Conservation (phyloP, 2,329 filamentous ascomycete species). For the Helicocarpus griseus region DNA sequence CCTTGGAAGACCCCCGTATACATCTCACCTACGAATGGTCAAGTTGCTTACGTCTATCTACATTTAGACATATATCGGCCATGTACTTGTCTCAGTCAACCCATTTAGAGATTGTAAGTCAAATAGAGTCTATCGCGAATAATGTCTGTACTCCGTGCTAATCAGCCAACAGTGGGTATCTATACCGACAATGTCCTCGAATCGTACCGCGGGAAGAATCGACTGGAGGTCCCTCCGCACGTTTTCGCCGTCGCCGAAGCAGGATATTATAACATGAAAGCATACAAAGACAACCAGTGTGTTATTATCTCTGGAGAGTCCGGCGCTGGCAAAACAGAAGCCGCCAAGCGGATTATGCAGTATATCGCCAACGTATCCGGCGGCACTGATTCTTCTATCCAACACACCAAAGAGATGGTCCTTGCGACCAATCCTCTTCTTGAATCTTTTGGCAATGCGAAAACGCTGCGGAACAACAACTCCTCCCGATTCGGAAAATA, state of each 20-base stretch:
- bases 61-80: conserved; percentile 83
- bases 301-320: conserved; percentile 99
- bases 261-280: conserved; percentile 99
- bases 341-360: conserved; percentile 97
- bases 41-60: conserved; percentile 6
- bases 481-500: conserved; percentile 98
- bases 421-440: conserved; percentile 93
- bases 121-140: neutral
- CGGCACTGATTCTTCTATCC: conserved; percentile 72
- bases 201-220: conserved; percentile 93
- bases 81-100: conserved; percentile 98
- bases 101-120: conserved; percentile 76
- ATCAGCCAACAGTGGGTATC: conserved; percentile 62
- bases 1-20: neutral
- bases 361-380: conserved; percentile 97
- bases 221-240: conserved; percentile 84
- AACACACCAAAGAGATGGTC: conserved; percentile 99
- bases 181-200: conserved; percentile 92
- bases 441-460: conserved; percentile 96
- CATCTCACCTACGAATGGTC: neutral
- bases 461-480: conserved; percentile 97
- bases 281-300: conserved; percentile 97
- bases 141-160: conserved; percentile 19
- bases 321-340: conserved; percentile 95
- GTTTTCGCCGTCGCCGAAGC: conserved; percentile 97